A percentile compares a stretch with the other conserved stretches of the same genome.
phyloP scores from a whole-genome alignment of 768 basidiomycete genomes.

The Lentinula sp. region DNA sequence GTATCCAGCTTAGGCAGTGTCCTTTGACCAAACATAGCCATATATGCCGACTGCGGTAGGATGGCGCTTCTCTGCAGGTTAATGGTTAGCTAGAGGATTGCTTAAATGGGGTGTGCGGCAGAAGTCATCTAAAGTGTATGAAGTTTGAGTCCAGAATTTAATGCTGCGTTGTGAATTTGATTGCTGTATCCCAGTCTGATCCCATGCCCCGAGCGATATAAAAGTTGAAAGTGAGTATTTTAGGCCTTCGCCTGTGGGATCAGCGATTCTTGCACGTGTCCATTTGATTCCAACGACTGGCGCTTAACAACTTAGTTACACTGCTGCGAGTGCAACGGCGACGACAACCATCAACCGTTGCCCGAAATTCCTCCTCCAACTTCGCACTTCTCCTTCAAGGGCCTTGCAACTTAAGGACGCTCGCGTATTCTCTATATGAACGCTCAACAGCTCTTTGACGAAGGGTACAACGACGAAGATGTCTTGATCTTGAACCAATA shows the following conservation, averaged over 20 bases:
- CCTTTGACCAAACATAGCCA: background rate
- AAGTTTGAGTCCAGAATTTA: no score
- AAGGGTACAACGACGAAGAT: slow-evolving; percentile 26
- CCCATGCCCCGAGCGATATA: background rate
- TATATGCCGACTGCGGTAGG: background rate
- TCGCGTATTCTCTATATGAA: background rate
- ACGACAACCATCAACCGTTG: background rate
- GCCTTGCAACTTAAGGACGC: background rate
- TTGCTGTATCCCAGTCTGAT: no score
- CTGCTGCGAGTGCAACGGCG: background rate
- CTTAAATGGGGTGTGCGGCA: no score
- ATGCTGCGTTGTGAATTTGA: no score
- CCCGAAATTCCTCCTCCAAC: background rate
- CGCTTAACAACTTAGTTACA: no score
- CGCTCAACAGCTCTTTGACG: slow-evolving; percentile 10
- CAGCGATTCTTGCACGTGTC: background rate
- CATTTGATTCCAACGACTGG: no score
- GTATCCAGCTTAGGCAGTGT: background rate
- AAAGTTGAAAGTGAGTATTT: no score
- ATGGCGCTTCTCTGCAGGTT: background rate
- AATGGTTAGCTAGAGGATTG: background rate
- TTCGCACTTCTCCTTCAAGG: background rate
- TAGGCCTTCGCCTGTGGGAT: no score
- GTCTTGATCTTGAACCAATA: background rate
- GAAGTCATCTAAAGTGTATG: no score